Conservation (phyloP, 192 early-diverging fungal genomes). For the Dissophora globulifera region DNA sequence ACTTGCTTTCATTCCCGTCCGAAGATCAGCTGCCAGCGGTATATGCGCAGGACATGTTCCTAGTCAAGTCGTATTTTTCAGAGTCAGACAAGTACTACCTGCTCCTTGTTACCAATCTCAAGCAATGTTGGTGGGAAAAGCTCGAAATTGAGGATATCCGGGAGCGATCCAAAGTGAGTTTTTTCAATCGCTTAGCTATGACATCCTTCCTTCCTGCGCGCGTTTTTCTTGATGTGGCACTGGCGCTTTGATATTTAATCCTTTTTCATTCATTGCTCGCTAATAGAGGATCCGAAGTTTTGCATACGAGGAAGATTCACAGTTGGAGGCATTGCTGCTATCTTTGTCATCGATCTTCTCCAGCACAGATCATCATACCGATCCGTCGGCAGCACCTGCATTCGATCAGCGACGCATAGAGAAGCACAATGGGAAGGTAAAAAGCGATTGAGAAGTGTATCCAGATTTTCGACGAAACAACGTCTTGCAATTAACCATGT, state of each 20-base stretch:
- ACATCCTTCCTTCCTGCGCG: no score
- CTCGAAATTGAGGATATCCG: conserved; percentile 30
- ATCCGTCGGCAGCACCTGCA: not conserved
- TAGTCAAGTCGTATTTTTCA: conserved; percentile 36
- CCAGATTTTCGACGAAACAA: no score
- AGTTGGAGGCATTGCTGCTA: conserved; percentile 34
- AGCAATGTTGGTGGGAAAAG: conserved; percentile 47
- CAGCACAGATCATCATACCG: not conserved
- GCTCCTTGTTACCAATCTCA: conserved; percentile 39
- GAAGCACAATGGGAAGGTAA: conserved; percentile 18
- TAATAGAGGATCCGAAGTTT: conserved; percentile 35
- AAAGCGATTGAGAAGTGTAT: no score
- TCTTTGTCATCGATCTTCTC: conserved; percentile 32
- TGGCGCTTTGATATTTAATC: not conserved
- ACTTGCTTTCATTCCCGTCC: not conserved
- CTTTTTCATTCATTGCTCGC: not conserved
- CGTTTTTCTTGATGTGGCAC: no score
- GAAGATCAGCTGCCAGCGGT: conserved; percentile 3
- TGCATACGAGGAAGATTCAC: conserved; percentile 45
- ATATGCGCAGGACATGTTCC: conserved; percentile 26
- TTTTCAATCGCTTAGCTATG: no score
- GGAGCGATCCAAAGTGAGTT: conserved; percentile 31
- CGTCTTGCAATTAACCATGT: not conserved
- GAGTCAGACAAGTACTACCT: conserved; percentile 37
- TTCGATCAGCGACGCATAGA: conserved; percentile 3